Conservation (phyloP, 129 eudicot genomes). For the Oenanthe sinensis region DNA sequence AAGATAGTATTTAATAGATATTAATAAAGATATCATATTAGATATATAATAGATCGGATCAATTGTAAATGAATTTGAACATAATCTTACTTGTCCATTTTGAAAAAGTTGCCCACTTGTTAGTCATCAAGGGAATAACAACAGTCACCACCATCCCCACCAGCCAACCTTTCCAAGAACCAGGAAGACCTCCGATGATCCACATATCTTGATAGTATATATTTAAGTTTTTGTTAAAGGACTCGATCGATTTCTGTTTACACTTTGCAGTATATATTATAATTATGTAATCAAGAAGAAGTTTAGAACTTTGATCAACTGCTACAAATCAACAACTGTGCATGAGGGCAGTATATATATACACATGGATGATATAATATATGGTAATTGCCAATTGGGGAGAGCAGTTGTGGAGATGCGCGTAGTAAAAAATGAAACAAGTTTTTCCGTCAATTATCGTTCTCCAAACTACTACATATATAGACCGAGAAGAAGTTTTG, state of each 20-base stretch:
- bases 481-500: not conserved
- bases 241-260: too few species aligned
- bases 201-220: not conserved
- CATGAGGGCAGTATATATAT: not conserved
- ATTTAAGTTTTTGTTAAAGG: too few species aligned
- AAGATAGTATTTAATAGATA: too few species aligned
- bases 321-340: not conserved
- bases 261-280: too few species aligned
- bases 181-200: conserved; percentile 12
- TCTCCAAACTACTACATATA: not conserved
- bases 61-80: not conserved
- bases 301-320: not conserved
- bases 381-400: not conserved
- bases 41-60: too few species aligned
- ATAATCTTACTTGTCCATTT: conserved; percentile 14
- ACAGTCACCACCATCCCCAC: conserved; percentile 40
- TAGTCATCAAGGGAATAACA: conserved; percentile 41
- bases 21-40: too few species aligned
- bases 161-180: conserved; percentile 47
- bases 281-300: not conserved
- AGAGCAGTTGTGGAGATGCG: not conserved
- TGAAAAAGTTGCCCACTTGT: conserved; percentile 51
- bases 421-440: not conserved
- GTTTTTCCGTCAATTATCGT: not conserved
- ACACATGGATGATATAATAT: too few species aligned